phyloP scores from a whole-genome alignment of 1,284 basidiomycete genomes.

The Lignosus rhinocerotis region DNA sequence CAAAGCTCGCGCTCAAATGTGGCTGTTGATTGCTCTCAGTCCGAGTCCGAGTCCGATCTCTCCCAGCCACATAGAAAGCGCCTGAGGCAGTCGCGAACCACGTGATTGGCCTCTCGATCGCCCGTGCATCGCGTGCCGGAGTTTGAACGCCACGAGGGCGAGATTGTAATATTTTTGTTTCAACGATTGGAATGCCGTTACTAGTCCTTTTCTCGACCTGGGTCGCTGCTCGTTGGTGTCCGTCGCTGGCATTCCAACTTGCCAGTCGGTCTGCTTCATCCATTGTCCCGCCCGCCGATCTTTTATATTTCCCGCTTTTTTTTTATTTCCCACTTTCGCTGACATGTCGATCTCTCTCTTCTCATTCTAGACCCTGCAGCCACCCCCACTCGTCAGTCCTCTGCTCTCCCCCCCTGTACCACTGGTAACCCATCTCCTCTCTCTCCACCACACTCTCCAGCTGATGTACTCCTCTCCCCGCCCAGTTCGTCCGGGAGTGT shows the following conservation, averaged over 20 bases:
- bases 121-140: conserved; percentile 17
- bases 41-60: no score
- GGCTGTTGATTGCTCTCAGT: no score
- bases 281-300: conserved; percentile 13
- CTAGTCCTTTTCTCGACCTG: conserved; percentile 1
- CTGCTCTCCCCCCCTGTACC: conserved; percentile 17
- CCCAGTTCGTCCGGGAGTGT: conserved; percentile 19
- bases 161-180: conserved; percentile 14
- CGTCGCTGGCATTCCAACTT: conserved; percentile 18
- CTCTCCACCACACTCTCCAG: background rate
- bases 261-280: conserved; percentile 15
- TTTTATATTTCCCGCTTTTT: conserved; percentile 12
- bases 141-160: conserved; percentile 25
- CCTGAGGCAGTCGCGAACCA: conserved; percentile 2
- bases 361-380: conserved; percentile 18
- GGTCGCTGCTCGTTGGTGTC: conserved; percentile 5
- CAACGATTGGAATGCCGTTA: conserved; percentile 1
- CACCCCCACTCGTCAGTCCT: conserved; percentile 20
- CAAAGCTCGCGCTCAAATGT: no score
- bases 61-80: no score
- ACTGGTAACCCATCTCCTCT: conserved; percentile 12
- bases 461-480: conserved; percentile 11
- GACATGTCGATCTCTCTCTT: conserved; percentile 17
- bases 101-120: conserved; percentile 16
- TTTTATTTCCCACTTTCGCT: conserved; percentile 14